phyloP scores from a whole-genome alignment of 768 basidiomycete species.

The Suillus ampliporus region DNA sequence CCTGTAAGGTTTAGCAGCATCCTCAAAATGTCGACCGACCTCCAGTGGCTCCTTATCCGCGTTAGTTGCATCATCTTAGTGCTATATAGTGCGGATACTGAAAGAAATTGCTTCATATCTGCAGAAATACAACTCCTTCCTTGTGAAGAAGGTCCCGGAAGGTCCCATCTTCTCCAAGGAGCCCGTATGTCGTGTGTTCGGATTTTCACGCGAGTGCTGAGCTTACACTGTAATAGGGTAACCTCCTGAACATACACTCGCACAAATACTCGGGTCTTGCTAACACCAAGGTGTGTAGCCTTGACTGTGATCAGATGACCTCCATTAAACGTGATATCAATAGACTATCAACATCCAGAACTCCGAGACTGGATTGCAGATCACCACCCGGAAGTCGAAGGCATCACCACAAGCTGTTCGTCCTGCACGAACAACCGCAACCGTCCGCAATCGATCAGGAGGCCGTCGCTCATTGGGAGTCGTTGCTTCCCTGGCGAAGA shows the following conservation, averaged over 20 bases:
- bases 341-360: constrained; percentile 73
- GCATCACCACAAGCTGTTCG: constrained; percentile 57
- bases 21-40: constrained; percentile 81
- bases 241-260: constrained; percentile 88
- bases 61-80: constrained; percentile 50
- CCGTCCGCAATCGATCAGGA: constrained; percentile 73
- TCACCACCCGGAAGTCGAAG: constrained; percentile 70
- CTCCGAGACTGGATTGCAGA: constrained; percentile 58
- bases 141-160: constrained; percentile 76
- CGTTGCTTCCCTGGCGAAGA: constrained; percentile 61
- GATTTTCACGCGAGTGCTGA: constrained; percentile 1
- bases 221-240: constrained; percentile 58
- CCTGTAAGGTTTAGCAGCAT: constrained; percentile 10
- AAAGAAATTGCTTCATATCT: constrained; percentile 11
- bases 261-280: constrained; percentile 90
- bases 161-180: constrained; percentile 87
- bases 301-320: background rate
- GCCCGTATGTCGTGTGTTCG: constrained; percentile 55
- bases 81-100: background rate
- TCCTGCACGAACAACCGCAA: constrained; percentile 51
- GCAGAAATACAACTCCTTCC: constrained; percentile 84
- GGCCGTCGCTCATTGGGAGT: constrained; percentile 73
- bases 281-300: constrained; percentile 70
- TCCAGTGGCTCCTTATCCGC: constrained; percentile 92
- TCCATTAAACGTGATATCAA: constrained; percentile 9